Conservation (phyloP, 331 rosid species). For the Erythrophleum ivorense region DNA sequence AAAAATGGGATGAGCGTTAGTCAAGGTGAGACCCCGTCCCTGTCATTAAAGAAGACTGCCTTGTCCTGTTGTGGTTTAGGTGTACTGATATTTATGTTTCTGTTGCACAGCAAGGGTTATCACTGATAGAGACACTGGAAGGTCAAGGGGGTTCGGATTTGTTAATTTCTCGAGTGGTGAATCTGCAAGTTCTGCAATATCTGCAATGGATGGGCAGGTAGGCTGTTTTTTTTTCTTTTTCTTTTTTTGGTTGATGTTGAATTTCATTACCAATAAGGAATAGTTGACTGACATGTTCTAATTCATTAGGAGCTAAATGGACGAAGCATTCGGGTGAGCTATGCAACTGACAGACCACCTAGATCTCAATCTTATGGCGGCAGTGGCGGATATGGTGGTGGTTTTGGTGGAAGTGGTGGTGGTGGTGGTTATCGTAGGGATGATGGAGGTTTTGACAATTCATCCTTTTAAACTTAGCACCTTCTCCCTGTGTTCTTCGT, state of each 20-base stretch:
- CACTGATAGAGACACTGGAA: constrained; percentile 71
- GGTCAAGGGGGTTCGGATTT: constrained; percentile 89
- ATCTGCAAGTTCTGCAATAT: constrained; percentile 60
- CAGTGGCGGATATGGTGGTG: constrained; percentile 17
- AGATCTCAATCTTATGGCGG: constrained; percentile 50
- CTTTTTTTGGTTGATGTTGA: neutral
- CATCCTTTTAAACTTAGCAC: constrained; percentile 13
- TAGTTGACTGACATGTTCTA: constrained; percentile 31
- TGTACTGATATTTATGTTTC: constrained; percentile 12
- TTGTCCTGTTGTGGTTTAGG: neutral
- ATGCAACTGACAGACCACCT: constrained; percentile 62
- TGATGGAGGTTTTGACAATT: constrained; percentile 36
- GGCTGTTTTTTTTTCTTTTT: neutral
- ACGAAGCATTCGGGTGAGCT: constrained; percentile 65
- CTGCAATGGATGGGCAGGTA: constrained; percentile 91
- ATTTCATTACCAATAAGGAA: neutral
- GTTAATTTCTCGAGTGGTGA: constrained; percentile 56
- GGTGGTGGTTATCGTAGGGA: constrained; percentile 34
- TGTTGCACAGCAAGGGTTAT: constrained; percentile 72
- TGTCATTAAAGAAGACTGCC: neutral
- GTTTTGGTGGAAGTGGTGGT: constrained; percentile 31
- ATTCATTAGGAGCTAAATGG: constrained; percentile 66
- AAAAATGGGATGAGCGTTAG: neutral
- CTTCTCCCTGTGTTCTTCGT: neutral
- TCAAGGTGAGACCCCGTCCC: neutral